Evolutionary conservation across 192 early-diverging fungal genomes (phyloP).

Genomic region (Phycomyces nitens): DNA sequence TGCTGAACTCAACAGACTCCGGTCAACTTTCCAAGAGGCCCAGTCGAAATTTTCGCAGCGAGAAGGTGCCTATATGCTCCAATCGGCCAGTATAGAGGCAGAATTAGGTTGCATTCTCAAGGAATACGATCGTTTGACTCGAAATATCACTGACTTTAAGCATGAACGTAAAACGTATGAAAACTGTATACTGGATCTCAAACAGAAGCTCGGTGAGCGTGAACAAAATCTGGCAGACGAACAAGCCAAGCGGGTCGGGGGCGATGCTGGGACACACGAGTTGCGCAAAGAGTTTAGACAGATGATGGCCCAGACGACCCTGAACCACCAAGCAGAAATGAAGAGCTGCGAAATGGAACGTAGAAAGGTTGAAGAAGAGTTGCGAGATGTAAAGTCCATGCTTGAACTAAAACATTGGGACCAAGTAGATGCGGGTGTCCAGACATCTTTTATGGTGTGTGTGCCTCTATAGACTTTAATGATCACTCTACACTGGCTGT

Average conservation of each 20-base stretch:
- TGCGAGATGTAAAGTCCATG: slow-evolving; percentile 40
- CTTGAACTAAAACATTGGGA: slow-evolving; percentile 29
- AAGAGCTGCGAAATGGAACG: slow-evolving; percentile 39
- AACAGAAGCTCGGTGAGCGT: slow-evolving; percentile 6
- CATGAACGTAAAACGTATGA: slow-evolving; percentile 36
- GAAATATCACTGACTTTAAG: slow-evolving; percentile 40
- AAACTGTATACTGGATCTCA: slow-evolving; percentile 16
- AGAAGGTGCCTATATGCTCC: slow-evolving; percentile 28
- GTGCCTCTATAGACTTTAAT: no score
- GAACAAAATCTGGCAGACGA: slow-evolving; percentile 36
- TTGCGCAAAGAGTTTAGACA: slow-evolving; percentile 52
- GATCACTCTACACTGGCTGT: no score
- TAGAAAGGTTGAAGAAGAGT: slow-evolving; percentile 32
- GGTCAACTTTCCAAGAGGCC: not conserved
- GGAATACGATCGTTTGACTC: slow-evolving; percentile 43
- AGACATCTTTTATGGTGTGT: slow-evolving; percentile 12
- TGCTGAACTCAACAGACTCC: not conserved
- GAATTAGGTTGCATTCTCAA: slow-evolving; percentile 34
- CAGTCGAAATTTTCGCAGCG: slow-evolving; percentile 1
- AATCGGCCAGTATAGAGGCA: slow-evolving; percentile 27
- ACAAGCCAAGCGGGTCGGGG: slow-evolving; percentile 27
- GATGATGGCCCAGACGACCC: slow-evolving; percentile 42
- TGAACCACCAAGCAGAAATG: slow-evolving; percentile 41
- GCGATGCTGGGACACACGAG: slow-evolving; percentile 31
- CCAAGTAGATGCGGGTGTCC: slow-evolving; percentile 22